A percentile compares a stretch with the other conserved stretches of the same genome.
These are phyloP conservation scores for Rhododendron vialii DNA, from an alignment of 148 eudicot genomes.

Conservation along the genomic window DNA sequence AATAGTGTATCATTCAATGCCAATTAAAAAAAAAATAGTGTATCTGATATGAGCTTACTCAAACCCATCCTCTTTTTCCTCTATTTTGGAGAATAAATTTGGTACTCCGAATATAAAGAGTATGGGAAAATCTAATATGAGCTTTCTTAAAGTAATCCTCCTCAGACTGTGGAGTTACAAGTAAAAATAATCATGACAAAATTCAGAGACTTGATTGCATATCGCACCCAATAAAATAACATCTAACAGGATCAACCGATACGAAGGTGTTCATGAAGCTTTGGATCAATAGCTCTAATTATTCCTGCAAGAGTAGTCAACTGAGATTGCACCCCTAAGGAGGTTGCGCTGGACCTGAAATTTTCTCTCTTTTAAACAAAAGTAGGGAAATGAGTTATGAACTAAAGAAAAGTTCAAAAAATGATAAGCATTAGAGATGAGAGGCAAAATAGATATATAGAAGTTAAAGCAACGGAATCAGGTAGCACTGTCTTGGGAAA, in stretches of 20 bases:
- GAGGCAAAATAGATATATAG: not conserved
- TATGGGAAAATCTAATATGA: not conserved
- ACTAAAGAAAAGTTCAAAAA: too few species aligned
- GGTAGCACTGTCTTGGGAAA: not conserved
- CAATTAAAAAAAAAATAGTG: too few species aligned
- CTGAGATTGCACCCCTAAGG: constrained; percentile 74
- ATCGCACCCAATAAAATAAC: not conserved
- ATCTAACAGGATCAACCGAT: constrained; percentile 21
- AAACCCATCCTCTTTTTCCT: not conserved
- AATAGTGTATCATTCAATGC: not conserved
- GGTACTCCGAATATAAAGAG: not conserved
- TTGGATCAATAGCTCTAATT: constrained; percentile 83
- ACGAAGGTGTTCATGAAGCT: constrained; percentile 93
- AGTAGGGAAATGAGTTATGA: too few species aligned
- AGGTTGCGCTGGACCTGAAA: too few species aligned
- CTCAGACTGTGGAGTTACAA: not conserved
- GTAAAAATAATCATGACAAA: not conserved
- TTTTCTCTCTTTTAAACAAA: too few species aligned
- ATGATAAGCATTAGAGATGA: not conserved
- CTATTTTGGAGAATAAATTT: not conserved
- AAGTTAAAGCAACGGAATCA: not conserved
- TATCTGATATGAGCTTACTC: not conserved
- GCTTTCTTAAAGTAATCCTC: too few species aligned
- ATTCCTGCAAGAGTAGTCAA: constrained; percentile 68
- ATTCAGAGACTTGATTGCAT: not conserved